A percentile compares a stretch with the other conserved stretches of the same genome.
These are phyloP conservation scores for Orbilia javanica DNA, from an alignment of 2,329 filamentous ascomycete species.

Conservation along the genomic window DNA sequence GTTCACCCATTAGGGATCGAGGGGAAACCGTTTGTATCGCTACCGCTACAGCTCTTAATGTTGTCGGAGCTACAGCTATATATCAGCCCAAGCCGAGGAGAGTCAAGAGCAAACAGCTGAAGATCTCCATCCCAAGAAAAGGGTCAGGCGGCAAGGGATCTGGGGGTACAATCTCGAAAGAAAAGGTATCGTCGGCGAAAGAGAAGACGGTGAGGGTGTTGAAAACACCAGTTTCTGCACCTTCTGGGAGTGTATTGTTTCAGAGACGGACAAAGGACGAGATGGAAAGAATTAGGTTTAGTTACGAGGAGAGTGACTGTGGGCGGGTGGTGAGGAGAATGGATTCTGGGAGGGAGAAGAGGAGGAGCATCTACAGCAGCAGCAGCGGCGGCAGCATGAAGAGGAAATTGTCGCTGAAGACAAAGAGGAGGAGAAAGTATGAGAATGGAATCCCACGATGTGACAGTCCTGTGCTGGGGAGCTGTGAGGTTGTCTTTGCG, in stretches of 20 bases:
- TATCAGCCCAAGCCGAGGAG: slow-evolving; percentile 46
- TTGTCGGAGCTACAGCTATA: not conserved
- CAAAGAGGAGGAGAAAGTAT: slow-evolving; percentile 33
- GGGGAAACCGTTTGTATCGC: not conserved
- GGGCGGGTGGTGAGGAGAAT: slow-evolving; percentile 24
- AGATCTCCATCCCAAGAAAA: slow-evolving; percentile 48
- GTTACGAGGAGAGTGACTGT: slow-evolving; percentile 3
- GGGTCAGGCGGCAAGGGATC: slow-evolving; percentile 8
- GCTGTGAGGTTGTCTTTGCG: slow-evolving; percentile 46
- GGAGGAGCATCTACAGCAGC: slow-evolving; percentile 23
- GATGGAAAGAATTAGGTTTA: slow-evolving; percentile 39
- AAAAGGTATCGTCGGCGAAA: not conserved
- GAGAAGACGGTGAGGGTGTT: slow-evolving; percentile 19
- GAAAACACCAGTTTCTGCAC: slow-evolving; percentile 39
- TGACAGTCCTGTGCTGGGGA: slow-evolving; percentile 49
- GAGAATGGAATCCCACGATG: slow-evolving; percentile 43
- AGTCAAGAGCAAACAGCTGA: slow-evolving; percentile 51
- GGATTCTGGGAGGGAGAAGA: slow-evolving; percentile 48
- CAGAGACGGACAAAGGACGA: slow-evolving; percentile 48
- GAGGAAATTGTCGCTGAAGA: slow-evolving; percentile 39
- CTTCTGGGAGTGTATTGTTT: slow-evolving; percentile 29
- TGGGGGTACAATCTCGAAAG: not conserved
- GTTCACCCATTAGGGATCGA: slow-evolving; percentile 37
- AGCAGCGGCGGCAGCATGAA: slow-evolving; percentile 27
- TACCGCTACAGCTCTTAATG: slow-evolving; percentile 1